Base-by-base conservation (phyloP, 2,329 filamentous ascomycete species). In the Diaporthe nobilis region DNA sequence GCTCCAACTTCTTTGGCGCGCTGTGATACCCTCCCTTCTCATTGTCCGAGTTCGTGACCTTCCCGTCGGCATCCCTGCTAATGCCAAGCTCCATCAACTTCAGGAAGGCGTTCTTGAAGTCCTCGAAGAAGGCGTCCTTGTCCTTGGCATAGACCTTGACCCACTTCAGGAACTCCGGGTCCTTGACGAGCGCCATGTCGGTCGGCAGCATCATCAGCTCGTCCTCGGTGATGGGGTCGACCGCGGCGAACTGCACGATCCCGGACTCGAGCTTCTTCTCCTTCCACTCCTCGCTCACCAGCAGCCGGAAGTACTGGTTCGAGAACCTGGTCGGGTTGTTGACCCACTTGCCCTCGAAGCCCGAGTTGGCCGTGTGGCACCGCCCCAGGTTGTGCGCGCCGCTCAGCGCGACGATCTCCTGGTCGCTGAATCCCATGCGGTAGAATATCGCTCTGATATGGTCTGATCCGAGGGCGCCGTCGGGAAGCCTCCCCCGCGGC, bases 351-450 rank as follows among this genome's bases (percentile, higher is more conserved):
- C 83, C 82, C 57, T 84, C 80, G 75, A 84, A 84, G 1, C 83
- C 94, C 96, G 82, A 76, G 39, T 60, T 80, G 79, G 63, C 81
- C 77, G 73, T 53, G 31, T 77, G 76, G 39, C 94, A 97, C 79
- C 96, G 94, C 77, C 96, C 96, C 51, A 98, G 90, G 72, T 95
- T 94, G 87, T 98, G 95, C 70, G 94, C 95, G 80, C 95, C 95
- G 47, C 90, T 90, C 73, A 98, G 90, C 44, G 96, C 97, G 65
- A 98, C 96, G 83, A 98, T 98, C 86, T 98, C 96, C 82, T 94
- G 94, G 87, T 99, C 96, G 85, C 97, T 94, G 90, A 98, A 98
- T 79, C 96, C 96, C 96, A 98, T 98, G 84, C 96, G 95, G 85
- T 93, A 91, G 87, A 98, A 99, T 88, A 98, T 96, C 86, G 92